Evolutionary conservation across 164 flowering plant species (phyloP).

Genomic region (Brasenia schreberi): DNA sequence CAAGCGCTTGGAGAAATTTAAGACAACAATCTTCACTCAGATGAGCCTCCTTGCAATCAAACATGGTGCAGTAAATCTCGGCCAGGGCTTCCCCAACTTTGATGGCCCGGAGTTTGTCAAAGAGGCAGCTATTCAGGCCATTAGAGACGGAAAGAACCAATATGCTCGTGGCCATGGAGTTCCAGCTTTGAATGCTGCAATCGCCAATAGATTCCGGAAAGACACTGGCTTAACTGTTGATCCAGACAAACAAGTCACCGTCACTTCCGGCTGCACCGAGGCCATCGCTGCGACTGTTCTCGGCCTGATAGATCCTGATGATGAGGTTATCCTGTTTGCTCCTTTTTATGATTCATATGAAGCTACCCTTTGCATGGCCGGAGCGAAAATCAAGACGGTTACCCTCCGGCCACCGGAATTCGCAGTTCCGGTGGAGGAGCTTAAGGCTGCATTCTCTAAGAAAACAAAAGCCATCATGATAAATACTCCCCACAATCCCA

Average conservation of each 20-base stretch:
- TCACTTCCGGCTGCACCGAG: slow-evolving; percentile 98
- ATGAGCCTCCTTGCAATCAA: slow-evolving; percentile 92
- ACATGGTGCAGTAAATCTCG: slow-evolving; percentile 94
- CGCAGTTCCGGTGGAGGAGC: slow-evolving; percentile 67
- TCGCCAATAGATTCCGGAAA: slow-evolving; percentile 68
- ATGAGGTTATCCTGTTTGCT: slow-evolving; percentile 89
- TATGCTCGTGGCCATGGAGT: slow-evolving; percentile 93
- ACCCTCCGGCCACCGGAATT: slow-evolving; percentile 86
- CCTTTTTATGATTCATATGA: slow-evolving; percentile 97
- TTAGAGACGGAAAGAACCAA: slow-evolving; percentile 86
- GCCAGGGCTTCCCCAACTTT: slow-evolving; percentile 96
- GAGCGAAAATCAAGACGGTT: slow-evolving; percentile 58
- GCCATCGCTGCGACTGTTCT: slow-evolving; percentile 95
- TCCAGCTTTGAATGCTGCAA: slow-evolving; percentile 72
- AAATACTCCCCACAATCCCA: slow-evolving; percentile 95
- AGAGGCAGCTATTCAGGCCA: slow-evolving; percentile 91
- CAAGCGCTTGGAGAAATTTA: slow-evolving; percentile 94
- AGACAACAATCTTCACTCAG: slow-evolving; percentile 92
- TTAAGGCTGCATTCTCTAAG: slow-evolving; percentile 48
- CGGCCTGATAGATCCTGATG: slow-evolving; percentile 91
- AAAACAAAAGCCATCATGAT: slow-evolving; percentile 77
- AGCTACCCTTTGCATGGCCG: slow-evolving; percentile 95
- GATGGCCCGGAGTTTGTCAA: slow-evolving; percentile 98
- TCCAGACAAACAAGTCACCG: slow-evolving; percentile 91
- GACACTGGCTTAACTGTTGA: slow-evolving; percentile 77